A percentile compares a stretch with the other conserved stretches of the same genome.
Evolutionary conservation across 2,329 filamentous ascomycete genomes (phyloP).

Genomic region (Botrytis aclada): DNA sequence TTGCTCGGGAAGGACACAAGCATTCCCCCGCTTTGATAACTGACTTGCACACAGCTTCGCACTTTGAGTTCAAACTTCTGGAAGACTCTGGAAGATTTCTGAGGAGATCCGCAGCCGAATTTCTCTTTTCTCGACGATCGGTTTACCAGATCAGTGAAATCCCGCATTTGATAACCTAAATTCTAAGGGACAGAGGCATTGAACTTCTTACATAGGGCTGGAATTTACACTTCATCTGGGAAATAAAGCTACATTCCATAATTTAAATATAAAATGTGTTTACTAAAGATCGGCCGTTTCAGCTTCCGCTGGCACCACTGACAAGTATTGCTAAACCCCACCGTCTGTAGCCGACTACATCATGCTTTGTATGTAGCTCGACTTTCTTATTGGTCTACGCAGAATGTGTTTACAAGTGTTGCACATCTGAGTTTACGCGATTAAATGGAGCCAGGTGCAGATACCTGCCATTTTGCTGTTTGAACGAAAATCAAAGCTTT

Average conservation of each 20-base stretch:
- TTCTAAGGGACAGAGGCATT: no score
- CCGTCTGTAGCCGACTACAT: background rate
- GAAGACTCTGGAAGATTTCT: no score
- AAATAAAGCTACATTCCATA: background rate
- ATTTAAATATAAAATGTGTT: background rate
- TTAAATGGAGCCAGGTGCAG: background rate
- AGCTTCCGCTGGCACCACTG: background rate
- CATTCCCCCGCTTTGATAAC: fast-evolving
- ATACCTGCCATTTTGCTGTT: background rate
- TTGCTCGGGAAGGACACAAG: no score
- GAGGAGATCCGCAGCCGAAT: background rate
- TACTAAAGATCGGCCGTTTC: background rate
- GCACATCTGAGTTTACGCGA: background rate
- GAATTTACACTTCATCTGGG: no score
- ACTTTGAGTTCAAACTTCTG: no score
- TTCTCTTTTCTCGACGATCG: no score
- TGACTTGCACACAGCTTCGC: background rate
- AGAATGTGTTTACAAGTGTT: background rate
- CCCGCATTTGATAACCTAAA: no score
- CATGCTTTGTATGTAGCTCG: background rate
- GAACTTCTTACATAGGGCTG: no score
- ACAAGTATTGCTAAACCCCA: background rate
- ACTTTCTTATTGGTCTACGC: background rate
- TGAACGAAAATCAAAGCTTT: background rate
- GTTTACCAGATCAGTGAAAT: no score